These are phyloP conservation scores for Xanthoconium stramineum DNA, from an alignment of 768 basidiomycete genomes.

Conservation along the genomic window DNA sequence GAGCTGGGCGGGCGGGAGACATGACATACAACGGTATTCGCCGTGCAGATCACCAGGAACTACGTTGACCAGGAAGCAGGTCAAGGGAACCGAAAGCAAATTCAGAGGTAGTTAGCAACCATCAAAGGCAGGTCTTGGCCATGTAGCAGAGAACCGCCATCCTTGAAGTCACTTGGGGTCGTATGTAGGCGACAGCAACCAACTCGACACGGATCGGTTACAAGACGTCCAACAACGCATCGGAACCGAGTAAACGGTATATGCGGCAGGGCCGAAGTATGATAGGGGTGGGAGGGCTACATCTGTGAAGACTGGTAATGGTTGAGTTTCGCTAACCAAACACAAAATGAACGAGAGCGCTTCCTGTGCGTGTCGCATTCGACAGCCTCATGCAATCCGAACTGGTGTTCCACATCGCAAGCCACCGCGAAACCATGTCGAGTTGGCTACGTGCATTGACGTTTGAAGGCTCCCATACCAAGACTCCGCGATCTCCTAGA, in stretches of 20 bases:
- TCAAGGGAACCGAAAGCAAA: constrained; percentile 26
- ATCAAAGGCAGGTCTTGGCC: constrained; percentile 35
- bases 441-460: constrained; percentile 50
- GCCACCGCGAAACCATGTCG: constrained; percentile 47
- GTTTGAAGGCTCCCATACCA: constrained; percentile 46
- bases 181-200: not conserved
- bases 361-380: constrained; percentile 38
- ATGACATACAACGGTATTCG: constrained; percentile 7
- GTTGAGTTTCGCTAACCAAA: constrained; percentile 13
- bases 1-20: constrained; percentile 12
- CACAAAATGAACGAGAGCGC: constrained; percentile 13
- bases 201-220: constrained; percentile 20
- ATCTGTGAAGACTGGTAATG: constrained; percentile 19
- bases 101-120: constrained; percentile 7
- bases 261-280: constrained; percentile 24
- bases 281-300: constrained; percentile 20
- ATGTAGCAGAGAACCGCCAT: not conserved
- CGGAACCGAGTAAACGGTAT: constrained; percentile 39
- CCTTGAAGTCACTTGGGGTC: not conserved
- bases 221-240: constrained; percentile 15
- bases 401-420: constrained; percentile 24
- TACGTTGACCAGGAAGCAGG: constrained; percentile 16
- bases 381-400: constrained; percentile 18
- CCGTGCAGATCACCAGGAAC: constrained; percentile 2
- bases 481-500: constrained; percentile 14